Percentiles rank a stretch among this genome's conserved stretches.
phyloP scores from a whole-genome alignment of 1,139 yeast species.

The Kurtzmaniella quercitrusa region DNA sequence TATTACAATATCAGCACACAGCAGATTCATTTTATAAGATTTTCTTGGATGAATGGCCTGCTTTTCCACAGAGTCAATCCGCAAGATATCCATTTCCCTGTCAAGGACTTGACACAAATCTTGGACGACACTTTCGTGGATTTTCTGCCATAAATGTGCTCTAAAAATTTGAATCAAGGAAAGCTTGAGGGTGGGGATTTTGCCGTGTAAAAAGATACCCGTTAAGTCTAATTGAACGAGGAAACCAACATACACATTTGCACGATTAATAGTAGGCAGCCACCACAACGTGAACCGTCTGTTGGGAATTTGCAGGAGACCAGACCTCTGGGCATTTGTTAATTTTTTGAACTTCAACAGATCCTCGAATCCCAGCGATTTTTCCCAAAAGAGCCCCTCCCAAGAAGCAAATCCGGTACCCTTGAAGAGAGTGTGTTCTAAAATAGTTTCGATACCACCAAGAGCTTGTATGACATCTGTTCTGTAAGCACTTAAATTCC shows the following conservation, averaged over 20 bases:
- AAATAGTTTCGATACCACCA: constrained; percentile 94
- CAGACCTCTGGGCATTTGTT: constrained; percentile 96
- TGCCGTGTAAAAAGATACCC: constrained; percentile 95
- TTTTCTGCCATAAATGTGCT: constrained; percentile 98
- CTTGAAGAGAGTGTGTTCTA: constrained; percentile 91
- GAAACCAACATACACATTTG: constrained; percentile 97
- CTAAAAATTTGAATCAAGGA: constrained; percentile 94
- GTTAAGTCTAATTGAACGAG: constrained; percentile 93
- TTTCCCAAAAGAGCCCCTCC: constrained; percentile 99
- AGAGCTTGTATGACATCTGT: constrained; percentile 96
- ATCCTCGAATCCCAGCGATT: constrained; percentile 94
- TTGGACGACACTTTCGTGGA: constrained; percentile 91
- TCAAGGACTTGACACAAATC: constrained; percentile 92
- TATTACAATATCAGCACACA: constrained; percentile 85
- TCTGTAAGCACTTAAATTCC: constrained; percentile 91
- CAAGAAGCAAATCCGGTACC: constrained; percentile 98
- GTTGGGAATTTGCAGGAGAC: constrained; percentile 95
- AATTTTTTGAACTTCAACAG: constrained; percentile 89
- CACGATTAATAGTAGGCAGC: constrained; percentile 98
- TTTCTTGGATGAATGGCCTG: constrained; percentile 96
- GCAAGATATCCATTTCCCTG: constrained; percentile 77
- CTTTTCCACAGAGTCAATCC: constrained; percentile 82
- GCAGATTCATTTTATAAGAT: constrained; percentile 94
- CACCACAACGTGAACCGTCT: constrained; percentile 98
- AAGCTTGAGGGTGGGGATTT: constrained; percentile 93